These are phyloP conservation scores for Saprolegnia diclina DNA, from an alignment of 352 stramenopile species.

Conservation along the genomic window DNA sequence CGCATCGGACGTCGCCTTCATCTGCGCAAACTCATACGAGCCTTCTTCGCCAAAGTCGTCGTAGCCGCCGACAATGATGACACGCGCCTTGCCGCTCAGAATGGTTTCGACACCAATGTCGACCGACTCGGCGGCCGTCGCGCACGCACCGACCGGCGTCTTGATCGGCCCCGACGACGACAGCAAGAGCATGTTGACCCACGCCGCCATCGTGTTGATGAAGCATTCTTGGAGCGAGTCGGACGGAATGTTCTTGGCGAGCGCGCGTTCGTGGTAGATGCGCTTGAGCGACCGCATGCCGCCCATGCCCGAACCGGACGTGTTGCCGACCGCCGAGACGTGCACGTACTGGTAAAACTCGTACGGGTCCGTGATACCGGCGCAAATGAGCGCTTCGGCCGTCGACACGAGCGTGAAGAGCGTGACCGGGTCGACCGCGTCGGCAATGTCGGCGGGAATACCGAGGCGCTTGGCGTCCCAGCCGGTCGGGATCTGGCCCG, in stretches of 20 bases:
- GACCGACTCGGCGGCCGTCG: slow-evolving; percentile 79
- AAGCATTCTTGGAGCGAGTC: slow-evolving; percentile 81
- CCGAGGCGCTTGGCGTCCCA: slow-evolving; percentile 80
- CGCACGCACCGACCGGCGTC: slow-evolving; percentile 80
- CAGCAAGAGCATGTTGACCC: slow-evolving; percentile 87
- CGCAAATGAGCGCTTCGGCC: slow-evolving; percentile 72
- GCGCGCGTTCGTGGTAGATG: slow-evolving; percentile 65
- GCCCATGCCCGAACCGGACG: slow-evolving; percentile 74
- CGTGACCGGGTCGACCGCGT: slow-evolving; percentile 72
- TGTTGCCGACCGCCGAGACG: slow-evolving; percentile 83
- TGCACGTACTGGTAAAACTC: slow-evolving; percentile 90
- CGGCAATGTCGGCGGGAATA: slow-evolving; percentile 72
- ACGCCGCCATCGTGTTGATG: slow-evolving; percentile 85
- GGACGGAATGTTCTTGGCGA: slow-evolving; percentile 66
- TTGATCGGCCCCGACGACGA: slow-evolving; percentile 86
- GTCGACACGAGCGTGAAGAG: slow-evolving; percentile 70
- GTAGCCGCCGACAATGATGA: slow-evolving; percentile 80
- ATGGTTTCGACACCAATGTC: slow-evolving; percentile 87
- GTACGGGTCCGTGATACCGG: slow-evolving; percentile 83
- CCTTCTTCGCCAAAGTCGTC: slow-evolving; percentile 85
- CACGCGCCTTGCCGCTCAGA: slow-evolving; percentile 76
- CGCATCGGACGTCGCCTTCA: slow-evolving; percentile 84
- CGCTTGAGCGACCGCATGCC: slow-evolving; percentile 71
- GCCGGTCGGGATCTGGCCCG: slow-evolving; percentile 82
- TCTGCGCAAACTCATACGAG: slow-evolving; percentile 84